Base-by-base conservation (phyloP, 106 monocot genomes). In the Dactylorhiza incarnata region DNA sequence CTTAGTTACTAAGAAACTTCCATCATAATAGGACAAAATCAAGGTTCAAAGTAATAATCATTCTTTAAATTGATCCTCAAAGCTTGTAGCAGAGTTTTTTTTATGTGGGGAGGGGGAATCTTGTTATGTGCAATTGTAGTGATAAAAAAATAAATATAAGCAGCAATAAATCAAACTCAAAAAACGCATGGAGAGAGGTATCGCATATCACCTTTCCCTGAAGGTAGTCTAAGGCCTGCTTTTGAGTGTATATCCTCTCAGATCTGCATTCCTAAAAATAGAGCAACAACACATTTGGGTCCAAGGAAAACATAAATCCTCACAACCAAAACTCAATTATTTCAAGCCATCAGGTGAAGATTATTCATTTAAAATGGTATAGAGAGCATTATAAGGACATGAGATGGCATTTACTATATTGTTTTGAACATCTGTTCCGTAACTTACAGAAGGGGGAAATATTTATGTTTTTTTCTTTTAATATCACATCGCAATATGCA, bases 191-290 rank as follows among this genome's bases (percentile, higher is more conserved):
- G 29, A 24, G 26, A 65, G 26, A 65, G 26, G 43, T 16, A 11
- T 26, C 61, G 13, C 10, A 13, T 50, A 45, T 48, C 45, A 89
- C 92, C 89, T 87, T 90, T 47, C 66, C 79, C 66, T 90, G 85
- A 76, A 96, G 88, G 68, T 89, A 93, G 1, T 88, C 82, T 59
- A 93, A 76, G 5, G 96, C 96, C 61, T 96, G 87, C 49, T 86
- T 76, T 76, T 87, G 90, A 51, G 90, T 84, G 79, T 80, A 89
- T 72, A 96, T 78, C 51, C 72, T 81, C 81, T 87, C 90, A 73
- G 75, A 85, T 45, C 85, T 85, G 84, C 90, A 93, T 84, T 93
- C 91, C 91, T 95, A 69, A 76, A 23, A 82, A 19, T 63, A 61
- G 68, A 75, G 23, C 22, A 50, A 14, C 47, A 46, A 29, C 7